Percentiles rank a stretch among this genome's conserved stretches.
Conservation (phyloP, 768 basidiomycete species). For the Boletus vermiculosoides region DNA sequence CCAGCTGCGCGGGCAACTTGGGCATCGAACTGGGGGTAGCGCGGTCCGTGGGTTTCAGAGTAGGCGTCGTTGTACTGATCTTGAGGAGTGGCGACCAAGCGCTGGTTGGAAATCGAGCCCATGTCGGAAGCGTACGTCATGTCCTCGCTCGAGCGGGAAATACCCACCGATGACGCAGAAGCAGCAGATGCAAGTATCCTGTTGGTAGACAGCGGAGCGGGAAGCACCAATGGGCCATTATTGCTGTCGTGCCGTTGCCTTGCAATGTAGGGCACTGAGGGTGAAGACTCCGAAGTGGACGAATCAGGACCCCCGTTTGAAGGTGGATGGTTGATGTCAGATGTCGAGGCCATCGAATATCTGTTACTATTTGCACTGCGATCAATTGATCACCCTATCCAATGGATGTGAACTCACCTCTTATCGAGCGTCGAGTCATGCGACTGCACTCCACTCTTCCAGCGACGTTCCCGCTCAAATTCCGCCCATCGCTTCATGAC, state of each 20-base stretch:
- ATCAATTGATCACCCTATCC: conserved; percentile 9
- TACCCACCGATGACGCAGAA: conserved; percentile 41
- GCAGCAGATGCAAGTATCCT: conserved; percentile 46
- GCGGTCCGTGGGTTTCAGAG: conserved; percentile 17
- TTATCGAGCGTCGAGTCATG: conserved; percentile 74
- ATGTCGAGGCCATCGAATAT: conserved; percentile 76
- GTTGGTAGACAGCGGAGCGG: conserved; percentile 67
- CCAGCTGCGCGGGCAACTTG: conserved; percentile 41
- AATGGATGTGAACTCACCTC: conserved; percentile 45
- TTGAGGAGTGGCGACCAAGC: conserved; percentile 38
- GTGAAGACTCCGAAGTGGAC: conserved; percentile 61
- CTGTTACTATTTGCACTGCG: conserved; percentile 46
- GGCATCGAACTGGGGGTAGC: conserved; percentile 38
- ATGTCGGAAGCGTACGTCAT: conserved; percentile 32
- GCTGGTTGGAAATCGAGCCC: conserved; percentile 43
- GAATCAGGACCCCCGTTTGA: conserved; percentile 51
- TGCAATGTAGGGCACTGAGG: conserved; percentile 32
- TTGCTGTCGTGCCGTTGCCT: conserved; percentile 71
- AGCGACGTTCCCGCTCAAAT: conserved; percentile 93
- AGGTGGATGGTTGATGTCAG: conserved; percentile 63
- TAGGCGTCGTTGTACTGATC: conserved; percentile 33
- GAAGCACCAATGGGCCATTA: conserved; percentile 68
- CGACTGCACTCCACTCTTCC: conserved; percentile 85
- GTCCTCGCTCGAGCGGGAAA: conserved; percentile 47
- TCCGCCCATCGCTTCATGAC: conserved; percentile 99